phyloP scores from a whole-genome alignment of 306 rosid genomes.

The Datisca glomerata region DNA sequence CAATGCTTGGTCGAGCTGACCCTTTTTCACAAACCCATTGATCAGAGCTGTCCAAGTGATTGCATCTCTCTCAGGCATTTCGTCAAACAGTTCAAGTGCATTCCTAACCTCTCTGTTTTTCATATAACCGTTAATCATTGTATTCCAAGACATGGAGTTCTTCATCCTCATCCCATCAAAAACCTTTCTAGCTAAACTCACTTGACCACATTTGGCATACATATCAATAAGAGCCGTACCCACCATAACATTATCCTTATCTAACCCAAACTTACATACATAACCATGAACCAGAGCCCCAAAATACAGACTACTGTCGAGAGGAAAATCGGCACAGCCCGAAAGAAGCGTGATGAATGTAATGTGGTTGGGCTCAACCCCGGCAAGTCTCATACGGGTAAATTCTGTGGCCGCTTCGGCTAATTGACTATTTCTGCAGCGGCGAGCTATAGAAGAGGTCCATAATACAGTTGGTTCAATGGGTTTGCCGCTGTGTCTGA shows the following conservation, averaged over 20 bases:
- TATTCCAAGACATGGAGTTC: conserved; percentile 74
- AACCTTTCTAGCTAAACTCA: conserved; percentile 37
- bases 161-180: conserved; percentile 39
- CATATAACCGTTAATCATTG: conserved; percentile 67
- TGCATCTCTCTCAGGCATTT: conserved; percentile 61
- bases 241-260: conserved; percentile 46
- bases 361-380: conserved; percentile 53
- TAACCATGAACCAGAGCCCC: conserved; percentile 49
- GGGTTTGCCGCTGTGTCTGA: conserved; percentile 11
- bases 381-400: conserved; percentile 44
- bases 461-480: conserved; percentile 39
- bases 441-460: conserved; percentile 70
- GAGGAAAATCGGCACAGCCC: conserved; percentile 50
- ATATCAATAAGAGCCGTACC: conserved; percentile 72
- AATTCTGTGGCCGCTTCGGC: conserved; percentile 54
- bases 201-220: conserved; percentile 54
- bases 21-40: conserved; percentile 65
- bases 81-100: conserved; percentile 54
- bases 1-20: conserved; percentile 47
- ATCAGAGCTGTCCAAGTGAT: conserved; percentile 79
- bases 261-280: conserved; percentile 41
- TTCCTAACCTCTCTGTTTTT: conserved; percentile 33
- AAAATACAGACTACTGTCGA: conserved; percentile 11
- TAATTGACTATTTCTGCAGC: conserved; percentile 41
- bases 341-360: conserved; percentile 69